These are phyloP conservation scores for Cephalotrichum gorgonifer DNA, from an alignment of 2,329 filamentous ascomycete genomes.

Conservation along the genomic window DNA sequence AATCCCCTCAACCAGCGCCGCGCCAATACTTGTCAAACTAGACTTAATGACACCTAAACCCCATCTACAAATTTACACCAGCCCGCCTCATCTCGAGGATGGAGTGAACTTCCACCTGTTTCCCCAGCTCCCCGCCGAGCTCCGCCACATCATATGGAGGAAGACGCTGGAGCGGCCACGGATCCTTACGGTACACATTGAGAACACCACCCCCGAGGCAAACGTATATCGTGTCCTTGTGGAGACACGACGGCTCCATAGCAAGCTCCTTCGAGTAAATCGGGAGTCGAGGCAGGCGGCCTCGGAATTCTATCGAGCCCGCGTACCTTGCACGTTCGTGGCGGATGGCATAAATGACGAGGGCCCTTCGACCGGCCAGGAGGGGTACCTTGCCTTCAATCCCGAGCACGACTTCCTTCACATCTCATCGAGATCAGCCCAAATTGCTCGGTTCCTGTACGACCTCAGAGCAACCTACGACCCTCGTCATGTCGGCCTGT, in stretches of 20 bases:
- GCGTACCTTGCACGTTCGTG: background rate
- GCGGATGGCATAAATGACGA: background rate
- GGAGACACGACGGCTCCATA: background rate
- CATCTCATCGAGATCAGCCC: background rate
- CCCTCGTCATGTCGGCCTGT: background rate
- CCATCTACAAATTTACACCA: background rate
- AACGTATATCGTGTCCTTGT: background rate
- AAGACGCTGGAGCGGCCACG: background rate
- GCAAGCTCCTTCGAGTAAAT: background rate
- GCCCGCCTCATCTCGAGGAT: background rate
- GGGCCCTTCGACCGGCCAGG: background rate
- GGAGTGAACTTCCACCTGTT: background rate
- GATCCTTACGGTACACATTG: background rate
- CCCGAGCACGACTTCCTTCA: background rate
- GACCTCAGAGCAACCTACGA: background rate
- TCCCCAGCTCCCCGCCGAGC: background rate
- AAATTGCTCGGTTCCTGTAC: background rate
- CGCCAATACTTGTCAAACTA: background rate
- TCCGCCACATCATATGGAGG: background rate
- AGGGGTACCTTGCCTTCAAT: background rate
- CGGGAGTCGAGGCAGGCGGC: background rate
- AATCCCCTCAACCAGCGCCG: too few relatives aligned
- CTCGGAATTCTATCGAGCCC: background rate
- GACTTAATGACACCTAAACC: background rate
- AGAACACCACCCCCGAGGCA: background rate